phyloP scores from a whole-genome alignment of 176 grass and related monocot genomes.

The Oryza punctata region DNA sequence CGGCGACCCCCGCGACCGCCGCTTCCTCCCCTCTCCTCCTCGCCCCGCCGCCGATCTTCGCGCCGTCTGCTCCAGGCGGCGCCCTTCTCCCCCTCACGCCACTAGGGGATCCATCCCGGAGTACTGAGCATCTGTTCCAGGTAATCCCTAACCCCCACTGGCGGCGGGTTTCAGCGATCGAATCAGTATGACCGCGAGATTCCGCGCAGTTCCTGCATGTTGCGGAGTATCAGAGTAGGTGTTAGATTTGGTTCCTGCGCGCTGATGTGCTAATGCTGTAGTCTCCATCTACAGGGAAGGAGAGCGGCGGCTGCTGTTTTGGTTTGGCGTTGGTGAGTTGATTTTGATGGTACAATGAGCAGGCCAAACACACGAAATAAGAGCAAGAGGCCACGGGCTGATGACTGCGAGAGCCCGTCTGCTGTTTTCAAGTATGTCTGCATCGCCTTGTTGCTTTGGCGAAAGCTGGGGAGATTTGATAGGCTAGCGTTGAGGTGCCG shows the following conservation, averaged over 20 bases:
- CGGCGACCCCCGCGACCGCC: neutral
- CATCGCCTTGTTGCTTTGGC: slow-evolving; percentile 25
- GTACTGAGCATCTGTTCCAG: neutral
- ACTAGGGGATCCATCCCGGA: slow-evolving; percentile 2
- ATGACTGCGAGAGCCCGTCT: slow-evolving; percentile 55
- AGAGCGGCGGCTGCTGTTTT: neutral
- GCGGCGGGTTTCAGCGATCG: neutral
- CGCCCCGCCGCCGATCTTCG: neutral
- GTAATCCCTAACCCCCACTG: neutral
- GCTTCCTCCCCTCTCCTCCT: neutral
- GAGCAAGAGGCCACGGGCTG: slow-evolving; percentile 67
- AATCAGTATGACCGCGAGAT: neutral
- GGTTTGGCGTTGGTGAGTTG: neutral
- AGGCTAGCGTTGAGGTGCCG: neutral
- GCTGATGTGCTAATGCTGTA: slow-evolving; percentile 33
- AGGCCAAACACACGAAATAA: slow-evolving; percentile 95
- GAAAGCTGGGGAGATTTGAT: neutral
- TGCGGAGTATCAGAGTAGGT: neutral
- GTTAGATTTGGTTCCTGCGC: neutral
- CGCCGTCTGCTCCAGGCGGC: neutral
- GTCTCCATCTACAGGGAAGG: slow-evolving; percentile 15
- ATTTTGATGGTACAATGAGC: slow-evolving; percentile 63
- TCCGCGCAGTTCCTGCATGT: neutral
- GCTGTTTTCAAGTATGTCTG: slow-evolving; percentile 70
- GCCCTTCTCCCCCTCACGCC: neutral